These are phyloP conservation scores for Paecilomyces niveus DNA, from an alignment of 2,329 filamentous ascomycete genomes.

Conservation along the genomic window DNA sequence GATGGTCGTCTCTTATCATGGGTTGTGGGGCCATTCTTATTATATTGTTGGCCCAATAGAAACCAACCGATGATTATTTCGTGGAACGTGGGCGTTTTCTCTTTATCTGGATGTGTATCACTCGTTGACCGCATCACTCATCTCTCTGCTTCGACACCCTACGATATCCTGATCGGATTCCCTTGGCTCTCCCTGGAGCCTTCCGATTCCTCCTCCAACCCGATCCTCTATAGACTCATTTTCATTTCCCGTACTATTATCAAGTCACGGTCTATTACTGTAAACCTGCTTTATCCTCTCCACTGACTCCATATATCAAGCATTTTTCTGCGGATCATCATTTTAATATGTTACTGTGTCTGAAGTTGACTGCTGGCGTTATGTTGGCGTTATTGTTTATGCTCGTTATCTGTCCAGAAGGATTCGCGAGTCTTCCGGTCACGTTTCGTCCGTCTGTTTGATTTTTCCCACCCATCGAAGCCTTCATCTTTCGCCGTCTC, in stretches of 20 bases:
- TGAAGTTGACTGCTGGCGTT: not conserved
- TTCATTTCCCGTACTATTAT: conserved; percentile 7
- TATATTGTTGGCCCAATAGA: not conserved
- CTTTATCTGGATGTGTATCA: not conserved
- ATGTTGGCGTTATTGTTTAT: not conserved
- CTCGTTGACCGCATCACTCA: not conserved
- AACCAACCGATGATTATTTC: not conserved
- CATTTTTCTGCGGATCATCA: not conserved
- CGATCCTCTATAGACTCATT: not conserved
- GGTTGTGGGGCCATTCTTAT: not conserved
- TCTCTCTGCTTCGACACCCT: not conserved
- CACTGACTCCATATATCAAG: not conserved
- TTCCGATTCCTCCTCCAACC: not conserved
- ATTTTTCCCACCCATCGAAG: not conserved
- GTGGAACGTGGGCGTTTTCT: not conserved
- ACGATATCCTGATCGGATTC: not conserved
- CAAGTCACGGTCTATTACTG: not conserved
- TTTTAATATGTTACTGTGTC: not conserved
- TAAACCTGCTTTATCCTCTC: not conserved
- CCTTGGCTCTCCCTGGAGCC: not conserved
- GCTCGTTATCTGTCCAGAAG: not conserved
- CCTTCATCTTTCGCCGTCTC: not conserved
- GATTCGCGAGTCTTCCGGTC: not conserved
- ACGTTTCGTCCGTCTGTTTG: not conserved
- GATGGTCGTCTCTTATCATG: not conserved